Evolutionary conservation across 371 early-diverging fungal species (phyloP).

Genomic region (Mortierella sp.): DNA sequence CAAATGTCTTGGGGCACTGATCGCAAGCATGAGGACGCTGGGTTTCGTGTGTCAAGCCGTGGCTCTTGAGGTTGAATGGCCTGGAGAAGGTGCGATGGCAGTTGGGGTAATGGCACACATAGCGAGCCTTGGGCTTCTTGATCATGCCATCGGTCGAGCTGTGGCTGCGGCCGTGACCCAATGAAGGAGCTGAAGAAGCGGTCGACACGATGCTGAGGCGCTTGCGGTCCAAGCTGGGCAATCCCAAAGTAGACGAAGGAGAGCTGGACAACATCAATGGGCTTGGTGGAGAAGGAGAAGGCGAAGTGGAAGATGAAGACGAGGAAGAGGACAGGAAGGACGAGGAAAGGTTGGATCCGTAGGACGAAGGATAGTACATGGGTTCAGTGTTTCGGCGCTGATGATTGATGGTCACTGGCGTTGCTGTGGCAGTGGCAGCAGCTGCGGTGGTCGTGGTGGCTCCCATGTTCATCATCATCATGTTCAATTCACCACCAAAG

Average conservation of each 20-base stretch:
- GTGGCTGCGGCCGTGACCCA: background rate
- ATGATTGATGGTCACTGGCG: too few species aligned
- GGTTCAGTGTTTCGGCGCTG: too few species aligned
- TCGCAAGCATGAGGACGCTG: slow-evolving; percentile 20
- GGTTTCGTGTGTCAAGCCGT: slow-evolving; percentile 24
- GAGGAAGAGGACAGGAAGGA: background rate
- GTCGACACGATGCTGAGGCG: background rate
- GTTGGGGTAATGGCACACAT: slow-evolving; percentile 19
- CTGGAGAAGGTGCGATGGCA: slow-evolving; percentile 32
- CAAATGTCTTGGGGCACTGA: slow-evolving; percentile 33
- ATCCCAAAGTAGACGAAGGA: background rate
- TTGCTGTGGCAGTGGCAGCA: too few species aligned
- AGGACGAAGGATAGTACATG: too few species aligned
- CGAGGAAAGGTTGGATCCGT: too few species aligned
- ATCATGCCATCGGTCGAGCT: background rate
- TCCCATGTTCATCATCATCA: too few species aligned
- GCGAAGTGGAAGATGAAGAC: slow-evolving; percentile 9
- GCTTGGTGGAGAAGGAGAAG: background rate
- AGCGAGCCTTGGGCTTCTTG: slow-evolving; percentile 15
- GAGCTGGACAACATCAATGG: slow-evolving; percentile 7
- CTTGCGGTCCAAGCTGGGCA: too few species aligned
- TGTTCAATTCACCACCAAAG: too few species aligned
- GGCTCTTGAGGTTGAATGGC: slow-evolving; percentile 40
- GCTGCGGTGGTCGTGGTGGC: too few species aligned
- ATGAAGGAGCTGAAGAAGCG: background rate